phyloP scores from a whole-genome alignment of 1,139 yeast genomes.

The Saccharomyces hybrid region DNA sequence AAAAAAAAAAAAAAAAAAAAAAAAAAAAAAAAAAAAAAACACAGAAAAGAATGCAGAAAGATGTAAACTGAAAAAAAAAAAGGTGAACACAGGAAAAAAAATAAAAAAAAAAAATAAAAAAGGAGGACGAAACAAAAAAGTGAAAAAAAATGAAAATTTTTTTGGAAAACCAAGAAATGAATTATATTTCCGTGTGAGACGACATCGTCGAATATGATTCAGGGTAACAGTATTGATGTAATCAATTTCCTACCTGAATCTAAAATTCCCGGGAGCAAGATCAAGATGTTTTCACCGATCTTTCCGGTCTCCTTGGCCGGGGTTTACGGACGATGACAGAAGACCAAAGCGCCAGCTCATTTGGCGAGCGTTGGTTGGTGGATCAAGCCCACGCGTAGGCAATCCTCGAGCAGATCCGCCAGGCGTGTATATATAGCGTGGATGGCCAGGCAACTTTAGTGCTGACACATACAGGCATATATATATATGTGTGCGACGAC shows the following conservation, averaged over 20 bases:
- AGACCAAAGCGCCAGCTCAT: not conserved
- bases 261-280: not conserved
- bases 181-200: not conserved
- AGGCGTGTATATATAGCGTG: not conserved
- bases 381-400: conserved; percentile 1
- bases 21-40: not conserved
- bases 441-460: not conserved
- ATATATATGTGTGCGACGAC: not conserved
- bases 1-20: not conserved
- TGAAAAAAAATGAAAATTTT: not conserved
- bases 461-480: not conserved
- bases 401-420: conserved; percentile 1
- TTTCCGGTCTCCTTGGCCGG: not conserved
- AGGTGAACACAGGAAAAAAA: not conserved
- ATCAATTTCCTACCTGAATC: not conserved
- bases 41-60: not conserved
- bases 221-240: not conserved
- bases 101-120: not conserved
- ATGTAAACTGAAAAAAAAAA: not conserved
- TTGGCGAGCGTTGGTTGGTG: not conserved
- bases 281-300: not conserved
- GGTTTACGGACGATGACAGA: not conserved
- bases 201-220: not conserved
- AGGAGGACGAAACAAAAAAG: too few relatives aligned
- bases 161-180: not conserved